Evolutionary conservation across 805 yeast species (phyloP).

Genomic region (Barnettozyma siamensis): DNA sequence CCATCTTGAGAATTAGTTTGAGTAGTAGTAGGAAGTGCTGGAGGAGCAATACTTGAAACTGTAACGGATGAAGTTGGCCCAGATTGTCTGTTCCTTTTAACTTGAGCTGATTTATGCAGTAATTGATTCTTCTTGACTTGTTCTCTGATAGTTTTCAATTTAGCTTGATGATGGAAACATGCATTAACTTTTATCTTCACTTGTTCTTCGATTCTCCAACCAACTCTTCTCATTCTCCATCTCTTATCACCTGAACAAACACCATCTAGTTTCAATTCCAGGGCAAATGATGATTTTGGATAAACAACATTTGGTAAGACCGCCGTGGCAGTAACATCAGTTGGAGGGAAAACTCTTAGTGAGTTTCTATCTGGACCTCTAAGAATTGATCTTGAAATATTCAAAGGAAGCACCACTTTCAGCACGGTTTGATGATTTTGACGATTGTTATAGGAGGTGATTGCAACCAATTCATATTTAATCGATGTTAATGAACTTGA

Average conservation of each 20-base stretch:
- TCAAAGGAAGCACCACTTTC: constrained; percentile 53
- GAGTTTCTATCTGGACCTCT: constrained; percentile 84
- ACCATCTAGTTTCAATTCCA: constrained; percentile 78
- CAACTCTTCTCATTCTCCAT: constrained; percentile 89
- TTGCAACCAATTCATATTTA: constrained; percentile 72
- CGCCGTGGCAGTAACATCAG: constrained; percentile 82
- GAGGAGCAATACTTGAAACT: constrained; percentile 23
- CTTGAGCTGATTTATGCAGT: constrained; percentile 15
- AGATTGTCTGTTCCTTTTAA: constrained; percentile 33
- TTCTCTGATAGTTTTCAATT: constrained; percentile 42
- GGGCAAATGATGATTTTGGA: constrained; percentile 80
- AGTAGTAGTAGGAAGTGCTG: constrained; percentile 15
- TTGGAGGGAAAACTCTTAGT: constrained; percentile 91
- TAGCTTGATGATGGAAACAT: constrained; percentile 52
- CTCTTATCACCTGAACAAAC: constrained; percentile 51
- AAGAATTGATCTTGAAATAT: constrained; percentile 69
- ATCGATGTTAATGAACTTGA: constrained; percentile 44
- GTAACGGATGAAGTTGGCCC: constrained; percentile 34
- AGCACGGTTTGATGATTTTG: constrained; percentile 30
- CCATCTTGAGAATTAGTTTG: not conserved
- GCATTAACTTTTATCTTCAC: constrained; percentile 54
- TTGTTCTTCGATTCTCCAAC: constrained; percentile 85
- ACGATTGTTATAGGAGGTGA: constrained; percentile 37
- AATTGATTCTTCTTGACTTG: constrained; percentile 29
- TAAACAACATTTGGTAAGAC: constrained; percentile 83